phyloP scores from a whole-genome alignment of 305 asterid species.

The Plantago coronopus region DNA sequence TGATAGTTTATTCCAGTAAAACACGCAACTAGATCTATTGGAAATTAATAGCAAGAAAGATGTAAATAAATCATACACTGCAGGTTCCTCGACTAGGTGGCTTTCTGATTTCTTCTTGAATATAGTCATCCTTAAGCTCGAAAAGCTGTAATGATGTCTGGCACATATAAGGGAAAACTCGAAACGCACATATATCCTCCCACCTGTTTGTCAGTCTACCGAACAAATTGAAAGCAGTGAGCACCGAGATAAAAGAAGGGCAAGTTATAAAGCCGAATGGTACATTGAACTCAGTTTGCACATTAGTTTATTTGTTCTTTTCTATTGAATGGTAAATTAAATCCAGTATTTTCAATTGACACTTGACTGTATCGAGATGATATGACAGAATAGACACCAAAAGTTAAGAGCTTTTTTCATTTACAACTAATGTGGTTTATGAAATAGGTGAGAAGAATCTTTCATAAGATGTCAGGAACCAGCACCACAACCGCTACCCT shows the following conservation, averaged over 20 bases:
- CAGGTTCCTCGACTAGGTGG: conserved; percentile 52
- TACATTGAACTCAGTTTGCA: conserved; percentile 1
- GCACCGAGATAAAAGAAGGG: not conserved
- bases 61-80: conserved; percentile 44
- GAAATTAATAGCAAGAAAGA: conserved; percentile 18
- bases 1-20: not conserved
- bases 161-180: conserved; percentile 65
- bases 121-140: conserved; percentile 78
- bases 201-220: conserved; percentile 59
- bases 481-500: too few relatives aligned
- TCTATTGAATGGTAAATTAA: too few relatives aligned
- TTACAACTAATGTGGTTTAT: too few relatives aligned
- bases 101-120: conserved; percentile 84
- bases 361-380: too few relatives aligned
- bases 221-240: conserved; percentile 26
- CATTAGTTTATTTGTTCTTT: not conserved
- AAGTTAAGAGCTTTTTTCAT: too few relatives aligned
- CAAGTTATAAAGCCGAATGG: conserved; percentile 10
- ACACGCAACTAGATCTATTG: conserved; percentile 16
- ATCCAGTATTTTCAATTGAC: too few relatives aligned
- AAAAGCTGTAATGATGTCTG: conserved; percentile 59
- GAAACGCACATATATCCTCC: conserved; percentile 81
- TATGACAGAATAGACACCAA: too few relatives aligned
- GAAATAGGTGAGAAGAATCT: not conserved
- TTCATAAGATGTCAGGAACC: not conserved